Percentiles rank a stretch among this genome's conserved stretches.
Conservation (phyloP, 805 yeast species). For the Pichia thaimueangensis region DNA sequence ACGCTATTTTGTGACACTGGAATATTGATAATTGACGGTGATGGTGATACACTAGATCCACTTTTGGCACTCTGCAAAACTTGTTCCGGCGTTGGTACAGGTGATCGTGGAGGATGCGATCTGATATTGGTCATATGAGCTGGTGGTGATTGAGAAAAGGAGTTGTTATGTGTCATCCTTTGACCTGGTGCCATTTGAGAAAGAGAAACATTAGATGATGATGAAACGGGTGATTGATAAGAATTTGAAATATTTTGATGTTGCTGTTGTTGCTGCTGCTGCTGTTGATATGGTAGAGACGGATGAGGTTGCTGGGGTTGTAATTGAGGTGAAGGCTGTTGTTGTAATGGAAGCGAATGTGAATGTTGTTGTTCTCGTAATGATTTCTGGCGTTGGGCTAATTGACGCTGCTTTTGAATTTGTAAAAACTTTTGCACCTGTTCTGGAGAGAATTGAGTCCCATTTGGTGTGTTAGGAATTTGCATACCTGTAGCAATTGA, state of each 20-base stretch:
- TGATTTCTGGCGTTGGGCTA: constrained; percentile 25
- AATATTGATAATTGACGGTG: constrained; percentile 6
- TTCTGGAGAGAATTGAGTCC: constrained; percentile 52
- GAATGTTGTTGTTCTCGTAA: constrained; percentile 36
- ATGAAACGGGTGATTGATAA: neutral
- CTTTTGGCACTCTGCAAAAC: constrained; percentile 13
- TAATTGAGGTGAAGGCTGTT: constrained; percentile 1
- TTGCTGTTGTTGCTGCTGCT: constrained; percentile 13
- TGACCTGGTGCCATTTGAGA: constrained; percentile 2
- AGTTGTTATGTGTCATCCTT: neutral
- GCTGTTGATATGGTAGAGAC: constrained; percentile 18
- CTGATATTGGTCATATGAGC: neutral
- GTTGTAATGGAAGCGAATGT: constrained; percentile 15
- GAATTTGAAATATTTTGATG: neutral
- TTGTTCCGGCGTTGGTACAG: constrained; percentile 24
- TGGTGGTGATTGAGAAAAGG: constrained; percentile 8
- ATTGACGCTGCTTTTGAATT: constrained; percentile 41
- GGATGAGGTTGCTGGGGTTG: constrained; percentile 12
- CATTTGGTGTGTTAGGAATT: constrained; percentile 46
- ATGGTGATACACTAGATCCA: constrained; percentile 9
- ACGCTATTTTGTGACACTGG: constrained; percentile 1
- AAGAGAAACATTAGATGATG: neutral
- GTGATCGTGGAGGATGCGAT: constrained; percentile 6
- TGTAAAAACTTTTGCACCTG: constrained; percentile 55
- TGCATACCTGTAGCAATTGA: neutral